Evolutionary conservation across 257 asterid genomes (phyloP).

Genomic region (Plantago ovata): DNA sequence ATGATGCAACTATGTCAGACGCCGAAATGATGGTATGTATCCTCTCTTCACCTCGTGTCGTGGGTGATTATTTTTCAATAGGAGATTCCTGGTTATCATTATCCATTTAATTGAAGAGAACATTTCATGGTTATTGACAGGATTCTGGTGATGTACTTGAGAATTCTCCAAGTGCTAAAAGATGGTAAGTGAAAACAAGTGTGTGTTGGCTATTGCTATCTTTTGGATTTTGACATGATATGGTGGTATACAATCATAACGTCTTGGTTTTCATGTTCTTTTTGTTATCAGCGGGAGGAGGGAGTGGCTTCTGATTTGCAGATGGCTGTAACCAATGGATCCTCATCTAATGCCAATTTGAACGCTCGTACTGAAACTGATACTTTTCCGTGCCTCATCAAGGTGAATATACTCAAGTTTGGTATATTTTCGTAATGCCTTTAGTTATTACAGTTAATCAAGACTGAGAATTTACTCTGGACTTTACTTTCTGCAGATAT

Average conservation of each 20-base stretch:
- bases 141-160: slow-evolving; percentile 36
- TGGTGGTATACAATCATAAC: neutral
- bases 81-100: neutral
- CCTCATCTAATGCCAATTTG: slow-evolving; percentile 29
- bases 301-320: slow-evolving; percentile 29
- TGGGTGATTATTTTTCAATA: no score
- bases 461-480: slow-evolving; percentile 5
- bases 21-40: slow-evolving; percentile 47
- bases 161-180: slow-evolving; percentile 57
- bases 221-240: neutral
- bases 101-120: neutral
- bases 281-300: slow-evolving; percentile 52
- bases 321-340: slow-evolving; percentile 35
- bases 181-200: slow-evolving; percentile 47
- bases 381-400: slow-evolving; percentile 66
- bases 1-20: slow-evolving; percentile 42
- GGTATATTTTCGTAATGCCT: neutral
- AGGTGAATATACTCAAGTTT: slow-evolving; percentile 42
- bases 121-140: slow-evolving; percentile 33
- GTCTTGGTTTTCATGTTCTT: slow-evolving; percentile 4
- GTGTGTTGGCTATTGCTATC: neutral
- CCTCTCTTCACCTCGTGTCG: slow-evolving; percentile 16
- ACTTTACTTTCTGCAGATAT: slow-evolving; percentile 50
- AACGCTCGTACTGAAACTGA: slow-evolving; percentile 34
- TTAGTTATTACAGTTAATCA: neutral